Percentiles rank a stretch among this genome's conserved stretches.
Conservation (phyloP, 202 grass and related monocot species). For the Bolboschoenoplectus hybrid region DNA sequence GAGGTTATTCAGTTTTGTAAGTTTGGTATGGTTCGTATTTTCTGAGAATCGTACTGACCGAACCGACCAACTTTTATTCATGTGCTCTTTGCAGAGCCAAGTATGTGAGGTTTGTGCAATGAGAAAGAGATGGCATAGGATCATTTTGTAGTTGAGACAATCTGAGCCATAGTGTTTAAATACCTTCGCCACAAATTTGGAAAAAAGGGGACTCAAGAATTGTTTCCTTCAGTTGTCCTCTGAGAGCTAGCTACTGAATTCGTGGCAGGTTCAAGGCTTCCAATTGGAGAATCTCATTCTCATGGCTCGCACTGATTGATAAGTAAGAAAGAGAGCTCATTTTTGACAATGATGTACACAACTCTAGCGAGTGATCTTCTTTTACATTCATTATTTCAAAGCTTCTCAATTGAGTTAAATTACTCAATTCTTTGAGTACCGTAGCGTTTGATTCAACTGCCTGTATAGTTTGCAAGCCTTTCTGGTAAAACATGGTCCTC, state of each 20-base stretch:
- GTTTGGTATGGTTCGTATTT: too few species aligned
- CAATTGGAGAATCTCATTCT: slow-evolving; percentile 27
- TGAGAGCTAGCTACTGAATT: slow-evolving; percentile 33
- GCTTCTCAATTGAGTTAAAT: slow-evolving; percentile 43
- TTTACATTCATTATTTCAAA: slow-evolving; percentile 39
- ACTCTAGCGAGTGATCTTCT: not conserved
- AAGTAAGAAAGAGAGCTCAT: slow-evolving; percentile 41
- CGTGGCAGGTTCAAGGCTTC: slow-evolving; percentile 28
- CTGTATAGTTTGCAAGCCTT: slow-evolving; percentile 33
- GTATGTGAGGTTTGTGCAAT: slow-evolving; percentile 33
- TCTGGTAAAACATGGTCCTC: slow-evolving; percentile 31
- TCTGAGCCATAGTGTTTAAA: slow-evolving; percentile 21
- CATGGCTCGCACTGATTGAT: not conserved
- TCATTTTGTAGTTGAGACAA: slow-evolving; percentile 40
- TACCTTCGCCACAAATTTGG: not conserved
- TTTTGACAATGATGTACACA: slow-evolving; percentile 41
- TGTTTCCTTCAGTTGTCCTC: not conserved
- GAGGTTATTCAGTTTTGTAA: too few species aligned
- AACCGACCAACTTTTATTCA: too few species aligned
- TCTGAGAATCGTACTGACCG: too few species aligned
- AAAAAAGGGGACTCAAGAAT: slow-evolving; percentile 21
- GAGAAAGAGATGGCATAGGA: slow-evolving; percentile 20
- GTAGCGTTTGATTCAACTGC: slow-evolving; percentile 37
- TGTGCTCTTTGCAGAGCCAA: slow-evolving; percentile 33
- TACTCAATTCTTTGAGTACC: slow-evolving; percentile 23